Evolutionary conservation across 2,329 filamentous ascomycete species (phyloP).

Genomic region (Colletotrichum paranaense): DNA sequence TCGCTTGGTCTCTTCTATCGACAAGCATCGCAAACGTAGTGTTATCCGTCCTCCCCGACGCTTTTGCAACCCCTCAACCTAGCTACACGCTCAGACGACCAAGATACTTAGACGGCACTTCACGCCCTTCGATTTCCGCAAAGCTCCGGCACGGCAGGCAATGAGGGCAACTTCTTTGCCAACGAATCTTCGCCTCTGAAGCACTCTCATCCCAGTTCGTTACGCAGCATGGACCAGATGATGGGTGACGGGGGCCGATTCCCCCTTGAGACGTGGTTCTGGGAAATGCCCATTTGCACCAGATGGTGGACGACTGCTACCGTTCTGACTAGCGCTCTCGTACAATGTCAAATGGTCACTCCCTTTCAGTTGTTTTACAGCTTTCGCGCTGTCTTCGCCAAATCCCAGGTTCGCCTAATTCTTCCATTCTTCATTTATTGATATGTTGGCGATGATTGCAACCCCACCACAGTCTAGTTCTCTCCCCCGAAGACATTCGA

Average conservation of each 20-base stretch:
- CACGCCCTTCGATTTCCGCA: not conserved
- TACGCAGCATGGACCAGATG: constrained; percentile 64
- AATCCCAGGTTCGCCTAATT: constrained; percentile 78
- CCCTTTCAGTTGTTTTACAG: constrained; percentile 98
- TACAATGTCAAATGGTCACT: constrained; percentile 92
- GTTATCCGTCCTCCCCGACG: not conserved
- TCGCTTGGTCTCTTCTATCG: not conserved
- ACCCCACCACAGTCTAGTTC: not conserved
- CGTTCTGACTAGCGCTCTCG: constrained; percentile 85
- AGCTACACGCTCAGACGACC: not conserved
- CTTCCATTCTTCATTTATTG: not conserved
- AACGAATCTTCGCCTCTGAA: constrained; percentile 1
- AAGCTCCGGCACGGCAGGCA: not conserved
- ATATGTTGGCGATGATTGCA: not conserved
- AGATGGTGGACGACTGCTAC: constrained; percentile 97
- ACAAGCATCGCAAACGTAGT: not conserved
- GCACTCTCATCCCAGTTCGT: not conserved
- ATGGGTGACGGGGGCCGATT: constrained; percentile 71
- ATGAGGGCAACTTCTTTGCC: constrained; percentile 5
- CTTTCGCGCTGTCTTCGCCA: constrained; percentile 89
- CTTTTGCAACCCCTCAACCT: not conserved
- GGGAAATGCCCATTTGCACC: constrained; percentile 97
- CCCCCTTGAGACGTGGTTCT: constrained; percentile 97
- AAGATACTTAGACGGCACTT: not conserved
- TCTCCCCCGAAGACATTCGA: not conserved